Conservation (phyloP, 140 eudicot genomes). For the Cichorium intybus region DNA sequence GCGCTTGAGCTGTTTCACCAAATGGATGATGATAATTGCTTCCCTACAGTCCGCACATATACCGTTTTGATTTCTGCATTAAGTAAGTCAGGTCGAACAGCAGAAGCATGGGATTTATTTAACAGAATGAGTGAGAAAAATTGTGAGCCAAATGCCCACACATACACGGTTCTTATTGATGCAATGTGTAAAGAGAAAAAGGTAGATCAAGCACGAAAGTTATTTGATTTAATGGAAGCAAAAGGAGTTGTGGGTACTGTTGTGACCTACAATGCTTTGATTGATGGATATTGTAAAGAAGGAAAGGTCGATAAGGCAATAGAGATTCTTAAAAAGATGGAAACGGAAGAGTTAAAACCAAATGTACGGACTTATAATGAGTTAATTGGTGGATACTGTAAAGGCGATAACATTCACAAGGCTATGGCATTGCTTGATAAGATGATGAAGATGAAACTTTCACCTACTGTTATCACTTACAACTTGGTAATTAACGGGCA, state of each 20-base stretch:
- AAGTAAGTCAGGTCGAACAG: constrained; percentile 47
- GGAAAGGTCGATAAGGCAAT: constrained; percentile 62
- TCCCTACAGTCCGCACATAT: constrained; percentile 70
- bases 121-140: constrained; percentile 55
- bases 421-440: constrained; percentile 71
- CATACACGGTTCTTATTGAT: constrained; percentile 75
- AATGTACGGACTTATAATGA: constrained; percentile 79
- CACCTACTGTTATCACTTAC: constrained; percentile 63
- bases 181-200: constrained; percentile 65
- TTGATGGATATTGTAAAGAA: constrained; percentile 74
- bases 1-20: constrained; percentile 46
- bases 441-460: constrained; percentile 57
- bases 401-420: constrained; percentile 47
- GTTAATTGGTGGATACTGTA: constrained; percentile 79
- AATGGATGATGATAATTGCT: constrained; percentile 59
- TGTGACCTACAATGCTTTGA: constrained; percentile 77
- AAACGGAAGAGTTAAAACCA: constrained; percentile 45
- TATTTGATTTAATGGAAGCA: constrained; percentile 47
- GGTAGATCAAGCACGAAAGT: constrained; percentile 50
- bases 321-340: constrained; percentile 55
- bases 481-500: constrained; percentile 65
- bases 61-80: constrained; percentile 71
- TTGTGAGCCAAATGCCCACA: constrained; percentile 70
- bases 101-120: constrained; percentile 56
- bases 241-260: constrained; percentile 51